Percentiles rank a stretch among this genome's conserved stretches.
Conservation (phyloP, 139 green algal genomes). For the Tetradesmus lagerheimii region DNA sequence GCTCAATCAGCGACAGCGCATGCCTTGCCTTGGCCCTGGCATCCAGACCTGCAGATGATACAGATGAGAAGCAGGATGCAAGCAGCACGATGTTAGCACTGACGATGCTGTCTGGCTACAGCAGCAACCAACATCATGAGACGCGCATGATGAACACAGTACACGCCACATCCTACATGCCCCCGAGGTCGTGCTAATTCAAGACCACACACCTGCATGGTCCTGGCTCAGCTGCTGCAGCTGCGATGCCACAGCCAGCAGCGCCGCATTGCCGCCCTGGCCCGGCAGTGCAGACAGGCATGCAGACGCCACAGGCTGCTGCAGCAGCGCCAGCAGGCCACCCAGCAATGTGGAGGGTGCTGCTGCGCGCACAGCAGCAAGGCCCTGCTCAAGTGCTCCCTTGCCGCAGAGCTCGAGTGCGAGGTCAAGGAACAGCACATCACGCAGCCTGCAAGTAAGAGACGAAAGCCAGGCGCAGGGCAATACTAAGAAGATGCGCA, state of each 20-base stretch:
- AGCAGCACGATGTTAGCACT: too few species aligned
- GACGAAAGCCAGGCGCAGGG: neutral
- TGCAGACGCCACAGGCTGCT: conserved; percentile 6
- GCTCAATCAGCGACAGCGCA: conserved; percentile 75
- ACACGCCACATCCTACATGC: too few species aligned
- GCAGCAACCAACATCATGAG: too few species aligned
- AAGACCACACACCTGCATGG: neutral
- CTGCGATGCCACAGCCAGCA: neutral
- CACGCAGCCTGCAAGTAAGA: conserved; percentile 54
- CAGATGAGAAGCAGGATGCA: neutral
- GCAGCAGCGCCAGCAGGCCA: conserved; percentile 31
- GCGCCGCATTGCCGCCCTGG: conserved; percentile 1
- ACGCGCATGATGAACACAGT: too few species aligned
- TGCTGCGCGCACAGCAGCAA: conserved; percentile 38
- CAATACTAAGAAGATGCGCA: too few species aligned
- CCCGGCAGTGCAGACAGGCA: conserved; percentile 23
- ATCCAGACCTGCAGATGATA: conserved; percentile 23
- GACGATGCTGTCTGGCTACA: too few species aligned
- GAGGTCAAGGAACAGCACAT: conserved; percentile 81
- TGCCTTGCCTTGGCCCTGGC: conserved; percentile 49
- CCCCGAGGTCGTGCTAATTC: too few species aligned
- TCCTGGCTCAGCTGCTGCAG: conserved; percentile 41
- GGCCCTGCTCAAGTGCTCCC: conserved; percentile 55
- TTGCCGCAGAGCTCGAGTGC: conserved; percentile 66
- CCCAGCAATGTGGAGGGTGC: conserved; percentile 40